Conservation (phyloP, 257 asterid species). For the Anisodus tanguticus region DNA sequence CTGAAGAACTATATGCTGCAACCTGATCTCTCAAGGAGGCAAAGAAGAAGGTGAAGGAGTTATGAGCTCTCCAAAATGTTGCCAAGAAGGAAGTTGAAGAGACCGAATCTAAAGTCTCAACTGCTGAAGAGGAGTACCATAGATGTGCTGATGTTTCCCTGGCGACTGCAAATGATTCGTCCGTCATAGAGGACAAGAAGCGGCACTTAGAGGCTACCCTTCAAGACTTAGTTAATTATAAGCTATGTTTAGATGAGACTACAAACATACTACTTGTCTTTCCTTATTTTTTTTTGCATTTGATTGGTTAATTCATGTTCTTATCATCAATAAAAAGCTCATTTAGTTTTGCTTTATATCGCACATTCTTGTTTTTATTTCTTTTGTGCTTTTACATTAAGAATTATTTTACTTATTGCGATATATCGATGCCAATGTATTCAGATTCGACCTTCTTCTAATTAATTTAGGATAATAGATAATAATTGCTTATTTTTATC, state of each 20-base stretch:
- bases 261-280: too few relatives aligned
- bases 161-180: neutral
- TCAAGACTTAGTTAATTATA: neutral
- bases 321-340: too few relatives aligned
- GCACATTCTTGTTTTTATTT: too few relatives aligned
- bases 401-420: too few relatives aligned
- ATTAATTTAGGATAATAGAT: too few relatives aligned
- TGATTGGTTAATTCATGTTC: too few relatives aligned
- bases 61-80: neutral
- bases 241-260: too few relatives aligned
- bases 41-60: neutral
- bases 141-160: neutral
- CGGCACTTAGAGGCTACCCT: neutral
- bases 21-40: neutral
- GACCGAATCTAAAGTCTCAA: too few relatives aligned
- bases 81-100: neutral
- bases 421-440: too few relatives aligned
- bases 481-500: too few relatives aligned
- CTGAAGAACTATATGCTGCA: neutral
- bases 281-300: neutral
- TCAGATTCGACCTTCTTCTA: too few relatives aligned
- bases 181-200: neutral
- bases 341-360: neutral
- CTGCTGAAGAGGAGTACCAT: neutral
- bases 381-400: too few relatives aligned